Conservation (phyloP, 1,284 basidiomycete species). For the Caloboletus inedulis region DNA sequence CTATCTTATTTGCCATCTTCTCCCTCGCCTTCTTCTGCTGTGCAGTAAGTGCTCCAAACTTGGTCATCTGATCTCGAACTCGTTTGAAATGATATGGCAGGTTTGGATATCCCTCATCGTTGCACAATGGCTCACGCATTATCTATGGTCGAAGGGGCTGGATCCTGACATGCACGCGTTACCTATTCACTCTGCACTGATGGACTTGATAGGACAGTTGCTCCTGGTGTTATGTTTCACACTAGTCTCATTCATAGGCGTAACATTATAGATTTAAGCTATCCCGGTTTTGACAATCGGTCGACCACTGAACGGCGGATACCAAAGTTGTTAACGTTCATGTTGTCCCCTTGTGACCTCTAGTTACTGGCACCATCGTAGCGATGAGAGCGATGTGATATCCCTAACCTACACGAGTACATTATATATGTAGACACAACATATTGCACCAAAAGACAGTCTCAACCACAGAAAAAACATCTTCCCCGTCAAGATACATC, state of each 20-base stretch:
- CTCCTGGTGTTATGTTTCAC: constrained; percentile 76
- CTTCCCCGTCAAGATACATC: constrained; percentile 22
- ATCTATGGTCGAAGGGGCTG: constrained; percentile 77
- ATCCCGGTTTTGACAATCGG: not conserved
- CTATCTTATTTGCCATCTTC: constrained; percentile 62
- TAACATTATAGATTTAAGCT: constrained; percentile 11
- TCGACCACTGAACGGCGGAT: not conserved
- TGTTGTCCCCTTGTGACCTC: not conserved
- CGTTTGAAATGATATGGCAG: constrained; percentile 37
- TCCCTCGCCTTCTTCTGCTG: constrained; percentile 69
- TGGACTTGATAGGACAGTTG: constrained; percentile 90
- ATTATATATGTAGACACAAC: not conserved
- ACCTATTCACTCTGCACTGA: constrained; percentile 85
- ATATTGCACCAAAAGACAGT: not conserved
- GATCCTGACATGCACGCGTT: constrained; percentile 96
- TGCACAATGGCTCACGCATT: constrained; percentile 69
- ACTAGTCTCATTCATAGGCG: constrained; percentile 48
- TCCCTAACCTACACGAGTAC: constrained; percentile 4
- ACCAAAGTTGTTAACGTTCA: not conserved
- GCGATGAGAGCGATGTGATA: not conserved
- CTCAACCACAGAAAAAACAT: not conserved
- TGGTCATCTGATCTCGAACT: not conserved
- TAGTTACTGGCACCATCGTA: not conserved
- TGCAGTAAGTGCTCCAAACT: constrained; percentile 52
- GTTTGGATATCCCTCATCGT: constrained; percentile 66